Evolutionary conservation across 2,329 filamentous ascomycete genomes (phyloP), one percentile per base, ranked within the genome.

Genomic region (Orbilia ellipsospora): DNA sequence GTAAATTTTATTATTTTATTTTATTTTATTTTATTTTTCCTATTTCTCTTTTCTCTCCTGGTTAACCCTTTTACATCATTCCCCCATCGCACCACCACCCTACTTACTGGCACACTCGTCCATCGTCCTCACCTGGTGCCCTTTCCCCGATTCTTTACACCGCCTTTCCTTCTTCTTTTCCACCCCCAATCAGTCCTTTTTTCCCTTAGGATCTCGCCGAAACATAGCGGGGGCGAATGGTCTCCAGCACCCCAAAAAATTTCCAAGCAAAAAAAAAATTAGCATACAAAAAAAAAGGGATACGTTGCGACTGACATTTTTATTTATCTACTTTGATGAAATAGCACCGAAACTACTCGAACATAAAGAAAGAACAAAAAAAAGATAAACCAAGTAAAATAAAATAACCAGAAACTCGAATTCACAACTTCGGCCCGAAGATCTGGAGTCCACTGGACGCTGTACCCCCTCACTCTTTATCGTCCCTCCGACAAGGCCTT

Each of bases 11-110:
- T 68, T 57, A 57, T 68, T 52, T 68, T 59, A 28, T n/a, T 13
- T 48, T 48, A 48, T 48, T 48, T 48, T 45, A 45, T 51, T 36
- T 36, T 36, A 7, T 7, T 36, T 36, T 36, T 36, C 31, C 5
- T 36, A 36, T 36, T 36, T 36, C 8, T 36, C 31, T 61, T 52
- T 59, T 74, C 69, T 68, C 70, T 54, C 51, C 69, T 67, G 61
- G 61, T 63, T 59, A 59, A 74, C 70, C 70, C 63, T 74, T 68
- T 74, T 73, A 63, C 69, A 73, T 73, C 69, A 67, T 73, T 73
- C 56, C 60, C 59, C 40, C 68, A 65, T 73, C 68, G 48, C 61
- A 45, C 51, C 57, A 36, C 31, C 31, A 2, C 31, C 31, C 31
- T 36, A 36, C 23, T 23, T 23, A 23, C 23, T 23, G 23, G 23